phyloP scores from a whole-genome alignment of 2,329 filamentous ascomycete genomes.

The Diplodia mutila region DNA sequence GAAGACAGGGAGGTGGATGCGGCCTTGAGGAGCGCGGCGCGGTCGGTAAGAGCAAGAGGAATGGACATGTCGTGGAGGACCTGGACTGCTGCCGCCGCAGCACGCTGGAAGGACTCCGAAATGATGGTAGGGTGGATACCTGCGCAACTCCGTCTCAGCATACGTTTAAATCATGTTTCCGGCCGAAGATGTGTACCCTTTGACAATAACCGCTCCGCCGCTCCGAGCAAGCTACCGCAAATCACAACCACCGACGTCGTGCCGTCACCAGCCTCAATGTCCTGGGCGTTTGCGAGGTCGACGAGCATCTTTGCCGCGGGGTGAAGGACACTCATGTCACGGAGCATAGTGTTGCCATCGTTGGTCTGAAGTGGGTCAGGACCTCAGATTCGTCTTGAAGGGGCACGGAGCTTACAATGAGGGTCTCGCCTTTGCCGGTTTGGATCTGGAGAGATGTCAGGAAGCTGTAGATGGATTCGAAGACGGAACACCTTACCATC shows the following conservation, averaged over 20 bases:
- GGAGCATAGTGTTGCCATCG: slow-evolving; percentile 98
- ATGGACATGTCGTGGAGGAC: slow-evolving; percentile 95
- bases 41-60: slow-evolving; percentile 86
- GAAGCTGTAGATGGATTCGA: slow-evolving; percentile 31
- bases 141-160: not conserved
- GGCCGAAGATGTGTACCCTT: slow-evolving; percentile 64
- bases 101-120: slow-evolving; percentile 95
- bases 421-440: slow-evolving; percentile 92
- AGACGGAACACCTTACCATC: slow-evolving; percentile 63
- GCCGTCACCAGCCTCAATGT: slow-evolving; percentile 97
- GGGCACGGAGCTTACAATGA: slow-evolving; percentile 64
- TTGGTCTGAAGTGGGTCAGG: slow-evolving; percentile 65
- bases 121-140: slow-evolving; percentile 96
- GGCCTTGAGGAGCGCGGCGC: slow-evolving; percentile 87
- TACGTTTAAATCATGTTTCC: slow-evolving; percentile 28
- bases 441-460: slow-evolving; percentile 65
- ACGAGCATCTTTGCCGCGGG: slow-evolving; percentile 99
- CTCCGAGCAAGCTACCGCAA: slow-evolving; percentile 89
- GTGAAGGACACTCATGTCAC: slow-evolving; percentile 98
- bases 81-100: slow-evolving; percentile 83
- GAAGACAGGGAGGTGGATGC: slow-evolving; percentile 96
- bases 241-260: slow-evolving; percentile 99
- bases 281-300: slow-evolving; percentile 93
- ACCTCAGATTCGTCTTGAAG: slow-evolving; percentile 31
- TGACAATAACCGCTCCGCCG: slow-evolving; percentile 83